phyloP scores from a whole-genome alignment of 208 protist species.

The Naegleria gruberi region DNA sequence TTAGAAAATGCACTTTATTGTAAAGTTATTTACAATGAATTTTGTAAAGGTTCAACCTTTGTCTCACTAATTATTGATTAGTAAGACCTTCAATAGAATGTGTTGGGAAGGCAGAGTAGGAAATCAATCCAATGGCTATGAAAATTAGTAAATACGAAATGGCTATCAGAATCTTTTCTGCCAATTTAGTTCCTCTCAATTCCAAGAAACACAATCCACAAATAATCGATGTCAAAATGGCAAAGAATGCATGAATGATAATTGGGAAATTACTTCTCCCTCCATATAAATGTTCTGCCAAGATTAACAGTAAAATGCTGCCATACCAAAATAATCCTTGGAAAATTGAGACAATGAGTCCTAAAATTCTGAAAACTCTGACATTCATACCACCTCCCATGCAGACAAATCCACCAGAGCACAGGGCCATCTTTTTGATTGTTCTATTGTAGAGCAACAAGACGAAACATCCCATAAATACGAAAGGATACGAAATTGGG shows the following conservation, averaged over 20 bases:
- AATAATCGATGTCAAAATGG: background rate
- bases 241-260: background rate
- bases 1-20: too few species aligned
- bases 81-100: background rate
- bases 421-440: background rate
- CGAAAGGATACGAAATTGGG: background rate
- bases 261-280: background rate
- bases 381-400: background rate
- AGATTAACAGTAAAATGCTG: background rate
- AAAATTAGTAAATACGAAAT: background rate
- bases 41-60: too few species aligned
- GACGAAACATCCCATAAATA: background rate
- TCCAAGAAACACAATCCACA: background rate
- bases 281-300: background rate
- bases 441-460: background rate
- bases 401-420: background rate
- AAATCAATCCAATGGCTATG: background rate
- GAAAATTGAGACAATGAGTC: background rate
- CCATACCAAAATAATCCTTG: background rate
- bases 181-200: background rate
- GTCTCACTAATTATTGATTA: too few species aligned
- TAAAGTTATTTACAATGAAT: too few species aligned
- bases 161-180: background rate
- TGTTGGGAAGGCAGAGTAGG: background rate
- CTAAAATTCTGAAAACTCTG: background rate